Conservation (phyloP, 2,329 filamentous ascomycete species). For the Coniochaeta pulveracea region DNA sequence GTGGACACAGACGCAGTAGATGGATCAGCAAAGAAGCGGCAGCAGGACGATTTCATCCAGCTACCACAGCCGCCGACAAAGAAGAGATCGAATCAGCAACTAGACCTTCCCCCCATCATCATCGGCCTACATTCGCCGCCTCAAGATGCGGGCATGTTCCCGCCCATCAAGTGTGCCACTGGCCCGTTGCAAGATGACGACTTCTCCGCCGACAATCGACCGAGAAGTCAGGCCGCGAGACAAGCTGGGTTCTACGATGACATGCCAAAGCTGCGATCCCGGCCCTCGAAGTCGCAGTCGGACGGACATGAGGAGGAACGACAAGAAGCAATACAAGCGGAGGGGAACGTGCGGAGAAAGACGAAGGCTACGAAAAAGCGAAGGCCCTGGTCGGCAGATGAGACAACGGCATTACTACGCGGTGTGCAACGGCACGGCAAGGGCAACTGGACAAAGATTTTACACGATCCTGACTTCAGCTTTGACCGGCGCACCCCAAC, state of each 20-base stretch:
- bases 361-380: no score
- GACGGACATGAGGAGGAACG: conserved; percentile 20
- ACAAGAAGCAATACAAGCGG: conserved; percentile 41
- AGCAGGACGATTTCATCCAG: conserved; percentile 47
- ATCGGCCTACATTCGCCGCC: conserved; percentile 53
- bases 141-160: conserved; percentile 49
- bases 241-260: not conserved
- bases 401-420: conserved; percentile 50
- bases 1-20: conserved; percentile 33
- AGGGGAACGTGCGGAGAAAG: no score
- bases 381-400: conserved; percentile 53
- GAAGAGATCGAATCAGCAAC: conserved; percentile 45
- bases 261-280: not conserved
- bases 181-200: conserved; percentile 39
- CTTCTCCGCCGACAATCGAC: conserved; percentile 24
- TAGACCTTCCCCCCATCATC: conserved; percentile 52
- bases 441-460: conserved; percentile 53
- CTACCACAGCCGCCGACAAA: conserved; percentile 55
- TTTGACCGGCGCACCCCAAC: conserved; percentile 52
- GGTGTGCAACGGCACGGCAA: conserved; percentile 53
- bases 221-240: conserved; percentile 21
- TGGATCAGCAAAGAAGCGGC: conserved; percentile 41
- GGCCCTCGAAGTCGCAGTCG: conserved; percentile 9
- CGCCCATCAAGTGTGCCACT: conserved; percentile 44
- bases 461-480: conserved; percentile 47